phyloP scores from a whole-genome alignment of 257 asterid genomes.

The Marsdenia floribunda region DNA sequence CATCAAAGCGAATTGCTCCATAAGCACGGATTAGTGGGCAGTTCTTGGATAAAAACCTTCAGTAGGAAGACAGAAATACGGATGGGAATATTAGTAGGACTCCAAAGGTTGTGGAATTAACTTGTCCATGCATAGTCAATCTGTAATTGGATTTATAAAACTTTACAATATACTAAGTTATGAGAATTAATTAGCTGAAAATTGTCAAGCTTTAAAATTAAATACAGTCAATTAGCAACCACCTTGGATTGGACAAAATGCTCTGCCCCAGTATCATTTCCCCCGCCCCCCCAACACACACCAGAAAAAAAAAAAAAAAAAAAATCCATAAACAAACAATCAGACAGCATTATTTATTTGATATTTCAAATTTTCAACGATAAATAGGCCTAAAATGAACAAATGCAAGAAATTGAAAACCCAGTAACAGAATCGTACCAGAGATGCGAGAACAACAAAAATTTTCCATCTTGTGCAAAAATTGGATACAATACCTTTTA shows the following conservation, averaged over 20 bases:
- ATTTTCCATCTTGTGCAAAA: neutral
- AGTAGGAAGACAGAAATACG: slow-evolving; percentile 12
- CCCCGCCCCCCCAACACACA: neutral
- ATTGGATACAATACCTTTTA: slow-evolving; percentile 43
- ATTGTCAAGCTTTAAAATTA: neutral
- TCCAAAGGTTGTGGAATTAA: neutral
- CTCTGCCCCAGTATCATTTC: neutral
- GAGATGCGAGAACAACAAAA: neutral
- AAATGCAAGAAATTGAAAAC: neutral
- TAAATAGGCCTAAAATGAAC: neutral
- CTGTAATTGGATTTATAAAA: neutral
- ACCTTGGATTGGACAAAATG: neutral
- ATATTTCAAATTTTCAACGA: neutral
- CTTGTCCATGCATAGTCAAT: neutral
- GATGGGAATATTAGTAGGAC: neutral
- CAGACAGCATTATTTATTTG: neutral
- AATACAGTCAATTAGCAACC: neutral
- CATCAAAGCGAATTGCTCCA: slow-evolving; percentile 89
- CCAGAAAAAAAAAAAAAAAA: neutral
- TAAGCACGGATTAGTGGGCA: slow-evolving; percentile 90
- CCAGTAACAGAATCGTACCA: neutral
- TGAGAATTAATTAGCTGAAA: neutral
- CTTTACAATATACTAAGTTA: neutral
- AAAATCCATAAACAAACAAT: neutral
- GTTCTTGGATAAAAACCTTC: slow-evolving; percentile 77